Evolutionary conservation across 1,284 basidiomycete genomes (phyloP).

Genomic region (Vanrija sp.): DNA sequence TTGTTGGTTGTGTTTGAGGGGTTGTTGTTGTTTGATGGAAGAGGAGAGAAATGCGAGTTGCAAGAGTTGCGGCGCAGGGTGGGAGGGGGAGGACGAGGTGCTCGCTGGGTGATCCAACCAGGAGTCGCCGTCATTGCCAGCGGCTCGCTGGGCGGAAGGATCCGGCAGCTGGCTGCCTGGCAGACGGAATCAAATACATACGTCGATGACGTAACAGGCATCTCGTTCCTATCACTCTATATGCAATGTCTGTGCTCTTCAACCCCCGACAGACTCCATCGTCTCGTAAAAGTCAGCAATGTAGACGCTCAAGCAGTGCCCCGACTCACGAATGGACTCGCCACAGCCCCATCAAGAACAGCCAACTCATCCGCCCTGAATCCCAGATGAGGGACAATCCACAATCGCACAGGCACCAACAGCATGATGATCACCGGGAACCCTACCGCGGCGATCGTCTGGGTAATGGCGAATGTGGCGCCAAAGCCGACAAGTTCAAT

Average conservation of each 20-base stretch:
- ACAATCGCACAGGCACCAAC: slow-evolving; percentile 75
- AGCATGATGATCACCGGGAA: slow-evolving; percentile 87
- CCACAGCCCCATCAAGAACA: slow-evolving; percentile 82
- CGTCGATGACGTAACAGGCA: not conserved
- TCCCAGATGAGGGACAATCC: slow-evolving; percentile 67
- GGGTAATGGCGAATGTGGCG: slow-evolving; percentile 84
- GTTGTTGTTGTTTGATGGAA: slow-evolving; percentile 1
- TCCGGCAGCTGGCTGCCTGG: not conserved
- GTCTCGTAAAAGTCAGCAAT: slow-evolving; percentile 39
- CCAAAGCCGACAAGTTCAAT: slow-evolving; percentile 84
- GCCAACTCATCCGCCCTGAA: slow-evolving; percentile 77
- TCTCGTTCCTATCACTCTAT: not conserved
- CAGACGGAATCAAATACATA: not conserved
- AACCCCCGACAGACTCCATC: slow-evolving; percentile 54
- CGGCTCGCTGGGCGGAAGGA: no score
- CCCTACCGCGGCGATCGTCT: slow-evolving; percentile 85
- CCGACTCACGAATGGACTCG: slow-evolving; percentile 60
- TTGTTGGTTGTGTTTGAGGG: slow-evolving; percentile 2
- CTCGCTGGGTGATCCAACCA: no score
- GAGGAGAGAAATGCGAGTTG: not conserved
- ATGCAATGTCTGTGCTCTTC: slow-evolving; percentile 1
- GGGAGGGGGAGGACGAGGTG: no score
- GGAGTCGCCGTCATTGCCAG: no score
- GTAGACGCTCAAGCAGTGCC: not conserved
- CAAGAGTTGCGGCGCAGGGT: no score